A percentile compares a stretch with the other conserved stretches of the same genome.
These are phyloP conservation scores for Candida sphagnicola DNA, from an alignment of 805 yeast genomes.

Conservation along the genomic window DNA sequence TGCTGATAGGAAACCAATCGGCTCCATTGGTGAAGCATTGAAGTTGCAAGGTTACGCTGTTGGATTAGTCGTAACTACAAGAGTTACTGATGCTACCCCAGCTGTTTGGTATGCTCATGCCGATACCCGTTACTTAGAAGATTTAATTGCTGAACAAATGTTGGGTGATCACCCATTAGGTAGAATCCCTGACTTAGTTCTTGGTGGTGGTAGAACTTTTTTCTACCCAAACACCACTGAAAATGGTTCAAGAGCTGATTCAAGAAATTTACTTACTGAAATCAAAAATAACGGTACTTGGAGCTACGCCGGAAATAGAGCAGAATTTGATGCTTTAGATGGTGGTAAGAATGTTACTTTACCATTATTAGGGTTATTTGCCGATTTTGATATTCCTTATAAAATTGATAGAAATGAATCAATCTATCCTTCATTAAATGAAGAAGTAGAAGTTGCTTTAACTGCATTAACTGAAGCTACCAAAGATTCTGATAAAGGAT, in stretches of 20 bases:
- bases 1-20: conserved; percentile 66
- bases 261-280: conserved; percentile 59
- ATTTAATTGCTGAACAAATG: conserved; percentile 82
- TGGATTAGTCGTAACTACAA: conserved; percentile 87
- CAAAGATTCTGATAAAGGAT: conserved; percentile 71
- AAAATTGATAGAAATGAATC: conserved; percentile 68
- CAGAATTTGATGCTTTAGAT: conserved; percentile 50
- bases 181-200: conserved; percentile 70
- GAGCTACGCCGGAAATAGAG: conserved; percentile 57
- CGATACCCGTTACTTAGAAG: conserved; percentile 70
- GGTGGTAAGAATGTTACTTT: conserved; percentile 59
- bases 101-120: conserved; percentile 84
- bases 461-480: conserved; percentile 65
- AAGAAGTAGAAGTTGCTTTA: conserved; percentile 71
- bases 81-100: conserved; percentile 92
- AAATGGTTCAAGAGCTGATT: conserved; percentile 70
- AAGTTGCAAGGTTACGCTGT: conserved; percentile 75
- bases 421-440: conserved; percentile 66
- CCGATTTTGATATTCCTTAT: conserved; percentile 75
- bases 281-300: conserved; percentile 46
- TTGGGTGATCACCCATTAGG: conserved; percentile 76
- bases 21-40: conserved; percentile 84
- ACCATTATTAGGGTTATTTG: conserved; percentile 75
- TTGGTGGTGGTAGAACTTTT: conserved; percentile 90
- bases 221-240: conserved; percentile 51